Evolutionary conservation across 257 asterid species (phyloP).

Genomic region (Solanum ahanhuiri): DNA sequence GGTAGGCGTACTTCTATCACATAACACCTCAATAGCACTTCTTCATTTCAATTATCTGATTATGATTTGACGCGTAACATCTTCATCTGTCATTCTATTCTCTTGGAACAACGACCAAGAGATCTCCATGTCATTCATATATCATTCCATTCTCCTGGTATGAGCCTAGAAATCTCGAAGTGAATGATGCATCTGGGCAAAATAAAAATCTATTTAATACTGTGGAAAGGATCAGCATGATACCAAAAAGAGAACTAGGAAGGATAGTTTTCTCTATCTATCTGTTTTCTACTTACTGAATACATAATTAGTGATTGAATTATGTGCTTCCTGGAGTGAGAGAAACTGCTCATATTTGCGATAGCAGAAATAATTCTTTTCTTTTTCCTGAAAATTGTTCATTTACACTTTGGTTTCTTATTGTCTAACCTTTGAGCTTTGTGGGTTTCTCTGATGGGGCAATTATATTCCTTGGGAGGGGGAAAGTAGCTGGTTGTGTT

Average conservation of each 20-base stretch:
- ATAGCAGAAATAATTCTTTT: background rate
- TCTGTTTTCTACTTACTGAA: background rate
- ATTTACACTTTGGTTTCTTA: background rate
- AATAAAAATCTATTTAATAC: background rate
- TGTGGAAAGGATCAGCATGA: background rate
- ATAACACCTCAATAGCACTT: background rate
- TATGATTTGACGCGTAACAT: background rate
- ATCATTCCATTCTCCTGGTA: background rate
- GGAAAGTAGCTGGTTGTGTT: background rate
- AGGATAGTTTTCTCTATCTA: background rate
- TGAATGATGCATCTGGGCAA: background rate
- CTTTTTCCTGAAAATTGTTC: background rate
- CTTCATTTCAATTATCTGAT: background rate
- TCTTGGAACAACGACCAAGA: background rate
- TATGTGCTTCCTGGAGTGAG: background rate
- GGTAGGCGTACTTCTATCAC: background rate
- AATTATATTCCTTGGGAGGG: background rate
- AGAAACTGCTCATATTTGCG: background rate
- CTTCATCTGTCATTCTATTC: background rate
- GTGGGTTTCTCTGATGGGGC: background rate
- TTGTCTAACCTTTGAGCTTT: background rate
- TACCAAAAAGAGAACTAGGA: background rate
- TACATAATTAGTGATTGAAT: background rate
- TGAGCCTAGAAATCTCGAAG: background rate
- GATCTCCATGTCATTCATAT: background rate